A percentile compares a stretch with the other conserved stretches of the same genome.
Conservation (phyloP, 2,329 filamentous ascomycete species). For the Fusarium coffeatum region DNA sequence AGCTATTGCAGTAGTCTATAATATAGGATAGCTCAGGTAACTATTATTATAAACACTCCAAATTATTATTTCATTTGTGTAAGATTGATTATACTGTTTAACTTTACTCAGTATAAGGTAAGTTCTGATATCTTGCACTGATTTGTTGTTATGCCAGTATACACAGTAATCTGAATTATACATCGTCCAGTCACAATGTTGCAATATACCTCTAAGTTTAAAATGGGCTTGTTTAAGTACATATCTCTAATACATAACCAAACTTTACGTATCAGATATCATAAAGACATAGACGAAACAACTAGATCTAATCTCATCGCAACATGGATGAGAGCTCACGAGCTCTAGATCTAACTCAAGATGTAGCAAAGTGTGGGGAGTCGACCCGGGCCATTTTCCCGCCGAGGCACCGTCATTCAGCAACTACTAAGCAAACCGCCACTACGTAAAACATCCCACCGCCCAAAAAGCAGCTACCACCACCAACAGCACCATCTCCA, state of each 20-base stretch:
- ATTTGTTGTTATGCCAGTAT: too few species aligned
- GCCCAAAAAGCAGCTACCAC: slow-evolving; percentile 31
- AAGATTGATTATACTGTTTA: not conserved
- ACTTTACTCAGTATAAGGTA: not conserved
- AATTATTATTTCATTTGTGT: not conserved
- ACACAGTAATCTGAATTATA: too few species aligned
- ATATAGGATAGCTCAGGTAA: not conserved
- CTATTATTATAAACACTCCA: not conserved
- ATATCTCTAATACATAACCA: not conserved
- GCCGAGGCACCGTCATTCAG: slow-evolving; percentile 35
- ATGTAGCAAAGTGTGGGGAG: slow-evolving; percentile 24
- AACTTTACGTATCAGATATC: not conserved
- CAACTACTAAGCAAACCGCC: slow-evolving; percentile 28
- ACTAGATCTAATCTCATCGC: not conserved
- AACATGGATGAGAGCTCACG: not conserved
- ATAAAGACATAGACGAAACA: not conserved
- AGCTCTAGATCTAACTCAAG: not conserved
- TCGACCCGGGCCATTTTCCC: slow-evolving; percentile 42
- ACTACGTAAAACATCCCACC: slow-evolving; percentile 37
- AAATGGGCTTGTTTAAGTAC: not conserved
- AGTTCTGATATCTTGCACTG: too few species aligned
- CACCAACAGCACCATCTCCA: slow-evolving; percentile 8
- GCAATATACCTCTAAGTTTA: not conserved
- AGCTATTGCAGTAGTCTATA: not conserved
- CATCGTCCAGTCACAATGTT: not conserved